phyloP scores from a whole-genome alignment of 192 early-diverging fungal species.

The Thoreauomyces humboldtii region DNA sequence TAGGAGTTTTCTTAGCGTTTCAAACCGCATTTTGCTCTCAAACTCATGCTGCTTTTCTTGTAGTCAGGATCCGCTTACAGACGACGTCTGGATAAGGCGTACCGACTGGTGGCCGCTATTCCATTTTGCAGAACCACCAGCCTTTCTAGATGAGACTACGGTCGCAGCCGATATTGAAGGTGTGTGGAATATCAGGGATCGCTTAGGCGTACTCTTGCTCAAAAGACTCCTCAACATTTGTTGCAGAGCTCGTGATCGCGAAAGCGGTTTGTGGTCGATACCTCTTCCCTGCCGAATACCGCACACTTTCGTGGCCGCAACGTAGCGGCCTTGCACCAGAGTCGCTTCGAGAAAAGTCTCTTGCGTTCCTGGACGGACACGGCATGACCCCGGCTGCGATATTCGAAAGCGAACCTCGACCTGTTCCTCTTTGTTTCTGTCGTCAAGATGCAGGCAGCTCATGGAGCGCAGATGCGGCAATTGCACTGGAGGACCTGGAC shows the following conservation, averaged over 20 bases:
- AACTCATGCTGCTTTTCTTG: background rate
- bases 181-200: background rate
- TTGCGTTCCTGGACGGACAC: background rate
- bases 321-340: conserved; percentile 4
- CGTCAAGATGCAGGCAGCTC: no score
- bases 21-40: background rate
- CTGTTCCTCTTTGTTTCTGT: background rate
- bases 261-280: conserved; percentile 7
- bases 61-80: background rate
- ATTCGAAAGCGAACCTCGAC: background rate
- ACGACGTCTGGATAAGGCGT: background rate
- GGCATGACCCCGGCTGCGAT: background rate
- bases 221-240: background rate
- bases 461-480: no score
- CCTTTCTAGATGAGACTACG: background rate
- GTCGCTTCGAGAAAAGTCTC: background rate
- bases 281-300: conserved; percentile 9
- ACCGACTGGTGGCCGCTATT: conserved; percentile 9
- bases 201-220: background rate
- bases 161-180: background rate
- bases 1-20: no score
- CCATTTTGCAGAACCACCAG: conserved; percentile 1
- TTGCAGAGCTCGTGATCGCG: background rate
- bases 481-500: background rate
- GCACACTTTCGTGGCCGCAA: background rate